phyloP scores from a whole-genome alignment of 129 eudicot species.

The Flaveria bidentis region DNA sequence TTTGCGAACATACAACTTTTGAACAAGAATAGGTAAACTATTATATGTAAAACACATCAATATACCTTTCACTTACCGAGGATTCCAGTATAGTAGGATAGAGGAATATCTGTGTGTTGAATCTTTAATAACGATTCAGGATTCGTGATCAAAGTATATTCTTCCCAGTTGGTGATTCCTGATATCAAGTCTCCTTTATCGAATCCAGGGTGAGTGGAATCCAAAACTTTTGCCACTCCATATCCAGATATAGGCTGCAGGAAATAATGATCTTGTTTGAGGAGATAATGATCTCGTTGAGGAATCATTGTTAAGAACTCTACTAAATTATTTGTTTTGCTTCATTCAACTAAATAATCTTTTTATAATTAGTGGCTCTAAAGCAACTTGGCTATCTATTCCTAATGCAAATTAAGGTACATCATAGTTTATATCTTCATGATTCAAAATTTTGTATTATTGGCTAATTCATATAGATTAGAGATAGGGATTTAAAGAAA shows the following conservation, averaged over 20 bases:
- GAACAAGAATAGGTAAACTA: background rate
- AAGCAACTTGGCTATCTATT: too few species aligned
- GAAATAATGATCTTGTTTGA: background rate
- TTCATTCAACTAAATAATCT: too few species aligned
- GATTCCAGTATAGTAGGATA: slow-evolving; percentile 37
- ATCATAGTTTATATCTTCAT: too few species aligned
- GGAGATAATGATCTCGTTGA: background rate
- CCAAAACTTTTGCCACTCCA: slow-evolving; percentile 36
- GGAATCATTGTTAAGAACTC: background rate
- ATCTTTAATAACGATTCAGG: slow-evolving; percentile 7
- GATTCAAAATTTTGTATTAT: background rate
- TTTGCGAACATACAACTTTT: background rate
- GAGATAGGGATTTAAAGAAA: too few species aligned
- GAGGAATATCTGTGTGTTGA: slow-evolving; percentile 23
- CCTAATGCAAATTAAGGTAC: too few species aligned
- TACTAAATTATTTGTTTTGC: too few species aligned
- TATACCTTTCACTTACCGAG: slow-evolving; percentile 16
- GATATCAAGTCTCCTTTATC: slow-evolving; percentile 28
- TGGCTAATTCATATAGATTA: background rate
- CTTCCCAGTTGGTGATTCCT: slow-evolving; percentile 30
- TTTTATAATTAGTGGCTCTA: too few species aligned
- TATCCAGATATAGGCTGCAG: slow-evolving; percentile 29
- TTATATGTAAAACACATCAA: background rate
- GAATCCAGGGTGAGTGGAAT: slow-evolving; percentile 30
- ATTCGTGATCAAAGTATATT: slow-evolving; percentile 28